Percentiles rank a stretch among this genome's conserved stretches.
Conservation (phyloP, 2,329 filamentous ascomycete genomes). For the Neophaeococcomyces mojaviensis region DNA sequence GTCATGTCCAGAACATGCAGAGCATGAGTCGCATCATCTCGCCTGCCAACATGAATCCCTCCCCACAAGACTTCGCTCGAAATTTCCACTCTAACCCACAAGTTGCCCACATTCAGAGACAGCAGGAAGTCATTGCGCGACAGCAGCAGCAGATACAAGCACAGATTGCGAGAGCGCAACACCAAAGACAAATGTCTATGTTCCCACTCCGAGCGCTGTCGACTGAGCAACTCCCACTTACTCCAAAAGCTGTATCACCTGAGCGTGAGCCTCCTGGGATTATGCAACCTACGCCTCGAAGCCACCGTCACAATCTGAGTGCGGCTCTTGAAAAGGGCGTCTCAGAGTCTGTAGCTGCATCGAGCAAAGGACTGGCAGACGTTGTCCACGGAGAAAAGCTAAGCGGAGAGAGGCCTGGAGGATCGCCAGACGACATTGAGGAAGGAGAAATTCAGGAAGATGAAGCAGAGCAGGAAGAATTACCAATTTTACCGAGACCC, state of each 20-base stretch:
- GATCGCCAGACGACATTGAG: background rate
- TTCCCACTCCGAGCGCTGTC: conserved; percentile 9
- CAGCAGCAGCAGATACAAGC: conserved; percentile 39
- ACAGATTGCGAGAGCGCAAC: conserved; percentile 48
- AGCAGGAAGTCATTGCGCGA: conserved; percentile 31
- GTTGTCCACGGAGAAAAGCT: conserved; percentile 28
- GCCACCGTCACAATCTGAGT: conserved; percentile 65
- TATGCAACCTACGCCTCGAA: conserved; percentile 53
- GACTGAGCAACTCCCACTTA: conserved; percentile 12
- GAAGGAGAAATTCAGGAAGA: conserved; percentile 17
- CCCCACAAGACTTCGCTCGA: conserved; percentile 1
- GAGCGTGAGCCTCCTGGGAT: conserved; percentile 41
- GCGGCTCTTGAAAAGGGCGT: conserved; percentile 75
- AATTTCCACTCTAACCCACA: background rate
- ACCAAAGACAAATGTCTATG: conserved; percentile 24
- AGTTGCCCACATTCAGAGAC: conserved; percentile 40
- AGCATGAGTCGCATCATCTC: conserved; percentile 48
- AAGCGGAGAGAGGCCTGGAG: conserved; percentile 32
- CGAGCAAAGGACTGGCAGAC: conserved; percentile 26
- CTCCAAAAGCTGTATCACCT: conserved; percentile 11
- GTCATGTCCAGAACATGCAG: conserved; percentile 37
- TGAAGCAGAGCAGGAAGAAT: conserved; percentile 40
- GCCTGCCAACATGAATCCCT: conserved; percentile 47
- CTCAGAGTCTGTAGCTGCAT: conserved; percentile 64
- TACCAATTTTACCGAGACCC: conserved; percentile 20